Evolutionary conservation across 2,329 filamentous ascomycete genomes (phyloP), one percentile per base, ranked within the genome.

Genomic region (Aspergillus sp.): DNA sequence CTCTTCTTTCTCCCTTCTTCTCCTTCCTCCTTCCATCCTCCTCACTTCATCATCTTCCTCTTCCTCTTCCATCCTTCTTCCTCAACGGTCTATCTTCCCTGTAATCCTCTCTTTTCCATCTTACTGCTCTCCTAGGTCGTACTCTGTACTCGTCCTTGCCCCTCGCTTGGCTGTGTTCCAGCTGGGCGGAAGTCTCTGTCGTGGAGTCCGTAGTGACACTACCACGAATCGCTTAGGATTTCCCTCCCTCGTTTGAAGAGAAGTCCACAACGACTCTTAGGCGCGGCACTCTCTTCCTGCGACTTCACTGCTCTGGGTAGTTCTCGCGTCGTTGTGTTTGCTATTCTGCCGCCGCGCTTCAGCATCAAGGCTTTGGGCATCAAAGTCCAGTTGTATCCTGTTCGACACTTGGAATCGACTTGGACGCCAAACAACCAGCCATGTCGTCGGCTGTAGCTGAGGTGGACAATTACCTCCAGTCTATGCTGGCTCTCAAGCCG

Each of bases 401-500:
- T 15, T 29, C 14, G 26, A 28, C 15, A 28, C 8, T 29, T 15
- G 35, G 28, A 33, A 24, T 33, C 34, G 33, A 27, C 26, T 33
- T 29, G 27, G 30, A 33, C 27, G 34, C 35, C 39, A 33, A 29
- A 39, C 24, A 37, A 25, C 15, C 44, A 46, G 67, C 49, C 61
- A 85, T 86, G 78, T 78, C 81, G 61, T 82, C 85, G 58, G 78
- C 84, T 64, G 82, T 94, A 75, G 78, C 83, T 68, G 88, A 96
- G 61, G 70, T 98, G 66, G 89, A 93, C 66, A 73, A 78, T 53
- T 81, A 83, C 63, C 76, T 98, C 57, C 85, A 91, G 69, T 88
- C 83, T 55, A 88, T 98, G 79, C 81, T 89, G 53, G 73, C 74
- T 47, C 71, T 95, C 55, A 96, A 94, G 66, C 81, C 91, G 27